Base-by-base conservation (phyloP, 306 rosid genomes). In the Medicago lupulina region DNA sequence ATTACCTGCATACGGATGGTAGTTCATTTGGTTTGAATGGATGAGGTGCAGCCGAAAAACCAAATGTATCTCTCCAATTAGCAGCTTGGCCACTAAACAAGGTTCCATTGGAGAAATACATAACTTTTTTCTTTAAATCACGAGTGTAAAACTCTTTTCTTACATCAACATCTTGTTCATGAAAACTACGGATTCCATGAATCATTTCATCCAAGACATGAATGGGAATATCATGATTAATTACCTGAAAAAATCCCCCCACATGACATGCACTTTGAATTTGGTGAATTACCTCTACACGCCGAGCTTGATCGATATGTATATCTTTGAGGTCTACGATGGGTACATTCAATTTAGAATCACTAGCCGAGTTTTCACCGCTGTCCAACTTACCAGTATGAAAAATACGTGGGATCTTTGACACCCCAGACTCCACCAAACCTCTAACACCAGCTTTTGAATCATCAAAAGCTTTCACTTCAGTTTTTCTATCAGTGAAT, bases 101-200 rank as follows among this genome's bases (percentile, higher is more conserved):
- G 79, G 69, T 83, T 14, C 74, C 23, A 36, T 90, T 90, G 57
- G 80, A 74, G n/a, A 54, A 72, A 74, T 84, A 90, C 72, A 72
- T 12, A 2, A 78, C 81, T 16, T 25, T 54, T 19, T 53, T 75
- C 55, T 40, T 59, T 2, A 8, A 11, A 16, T 86, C 87, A 2
- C 76, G 34, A 0, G 86, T 19, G 15, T 86, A 86, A 0, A 75
- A 62, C 36, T 39, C 36, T 66, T 78, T 80, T 39, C 86, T 53
- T 82, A 53, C 25, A 17, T 53, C 25, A 17, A 23, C 59, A 53
- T 53, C 12, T 53, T 53, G 59, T 53, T 53, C 59, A 16, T 53
- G 59, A 17, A 53, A 53, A 2, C 13, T 17, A 53, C 25, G 59
- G 12, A 17, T 53, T 8, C 59, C 59, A 53, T 53, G 25, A 53